Evolutionary conservation across 1,284 basidiomycete genomes (phyloP).

Genomic region (Phellopilus nigrolimitatus): DNA sequence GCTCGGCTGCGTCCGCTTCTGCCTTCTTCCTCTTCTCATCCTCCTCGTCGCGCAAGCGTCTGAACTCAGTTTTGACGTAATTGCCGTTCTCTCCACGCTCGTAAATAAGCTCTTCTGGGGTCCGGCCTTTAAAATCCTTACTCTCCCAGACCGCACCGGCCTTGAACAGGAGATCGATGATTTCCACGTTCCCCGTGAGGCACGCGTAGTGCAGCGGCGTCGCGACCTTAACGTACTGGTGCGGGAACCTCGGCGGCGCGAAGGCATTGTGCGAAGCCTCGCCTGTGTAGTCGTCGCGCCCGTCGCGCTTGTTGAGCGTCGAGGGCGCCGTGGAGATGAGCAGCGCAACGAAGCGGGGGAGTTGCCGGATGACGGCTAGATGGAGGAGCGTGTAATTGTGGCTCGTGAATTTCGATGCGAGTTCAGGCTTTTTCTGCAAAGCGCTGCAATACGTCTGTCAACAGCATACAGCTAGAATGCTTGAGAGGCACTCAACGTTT

Average conservation of each 20-base stretch:
- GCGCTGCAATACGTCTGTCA: not conserved
- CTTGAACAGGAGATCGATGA: conserved; percentile 3
- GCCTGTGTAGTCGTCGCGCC: not conserved
- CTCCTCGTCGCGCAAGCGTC: conserved; percentile 5
- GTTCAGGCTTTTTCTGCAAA: not conserved
- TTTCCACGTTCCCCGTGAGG: conserved; percentile 4
- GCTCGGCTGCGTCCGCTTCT: not conserved
- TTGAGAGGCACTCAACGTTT: not conserved
- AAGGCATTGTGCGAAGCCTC: not conserved
- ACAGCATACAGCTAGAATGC: not conserved
- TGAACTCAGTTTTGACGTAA: not conserved
- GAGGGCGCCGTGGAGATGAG: conserved; percentile 1
- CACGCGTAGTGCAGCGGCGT: conserved; percentile 16
- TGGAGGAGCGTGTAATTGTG: conserved; percentile 8
- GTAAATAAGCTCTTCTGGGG: conserved; percentile 10
- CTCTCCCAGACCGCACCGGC: conserved; percentile 15
- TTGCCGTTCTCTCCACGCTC: not conserved
- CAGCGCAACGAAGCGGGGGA: not conserved
- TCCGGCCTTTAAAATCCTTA: conserved; percentile 2
- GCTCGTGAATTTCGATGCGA: not conserved
- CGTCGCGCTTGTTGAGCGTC: not conserved
- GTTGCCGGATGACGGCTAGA: conserved; percentile 9
- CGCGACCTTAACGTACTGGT: conserved; percentile 3
- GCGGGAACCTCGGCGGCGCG: conserved; percentile 3
- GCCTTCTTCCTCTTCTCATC: conserved; percentile 7